Evolutionary conservation across 768 basidiomycete species (phyloP).

Genomic region (Roridomyces roridus): DNA sequence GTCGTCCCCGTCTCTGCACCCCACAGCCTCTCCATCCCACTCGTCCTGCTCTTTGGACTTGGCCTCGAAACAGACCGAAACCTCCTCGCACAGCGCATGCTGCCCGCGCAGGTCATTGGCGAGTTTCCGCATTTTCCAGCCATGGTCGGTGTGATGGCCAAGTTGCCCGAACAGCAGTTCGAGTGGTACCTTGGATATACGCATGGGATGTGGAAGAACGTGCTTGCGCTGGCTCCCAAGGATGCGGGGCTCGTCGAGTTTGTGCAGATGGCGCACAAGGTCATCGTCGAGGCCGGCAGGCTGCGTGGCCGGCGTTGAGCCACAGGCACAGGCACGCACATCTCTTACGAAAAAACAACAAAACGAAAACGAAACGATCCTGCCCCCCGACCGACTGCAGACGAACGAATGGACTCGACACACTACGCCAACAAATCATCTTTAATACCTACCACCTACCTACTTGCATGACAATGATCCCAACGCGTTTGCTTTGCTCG

Average conservation of each 20-base stretch:
- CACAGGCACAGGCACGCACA: not conserved
- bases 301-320: slow-evolving; percentile 31
- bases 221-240: slow-evolving; percentile 57
- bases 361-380: not conserved
- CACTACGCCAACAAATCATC: too few relatives aligned
- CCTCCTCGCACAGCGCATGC: slow-evolving; percentile 54
- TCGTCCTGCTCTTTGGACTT: slow-evolving; percentile 65
- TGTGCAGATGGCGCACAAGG: slow-evolving; percentile 72
- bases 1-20: slow-evolving; percentile 57
- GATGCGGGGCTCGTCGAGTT: slow-evolving; percentile 52
- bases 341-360: not conserved
- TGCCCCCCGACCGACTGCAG: too few relatives aligned
- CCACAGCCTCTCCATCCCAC: slow-evolving; percentile 58
- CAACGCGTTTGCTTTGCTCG: too few relatives aligned
- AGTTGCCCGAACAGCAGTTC: slow-evolving; percentile 44
- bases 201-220: slow-evolving; percentile 73
- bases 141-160: slow-evolving; percentile 60
- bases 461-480: too few relatives aligned
- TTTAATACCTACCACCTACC: too few relatives aligned
- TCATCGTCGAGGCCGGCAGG: slow-evolving; percentile 68
- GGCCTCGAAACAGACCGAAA: slow-evolving; percentile 56
- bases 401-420: too few relatives aligned
- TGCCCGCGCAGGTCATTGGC: slow-evolving; percentile 57
- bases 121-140: slow-evolving; percentile 68
- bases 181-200: slow-evolving; percentile 46